Evolutionary conservation across 1,284 basidiomycete species (phyloP), one percentile per base, ranked within the genome.

Genomic region (Rhodotorula sp.): DNA sequence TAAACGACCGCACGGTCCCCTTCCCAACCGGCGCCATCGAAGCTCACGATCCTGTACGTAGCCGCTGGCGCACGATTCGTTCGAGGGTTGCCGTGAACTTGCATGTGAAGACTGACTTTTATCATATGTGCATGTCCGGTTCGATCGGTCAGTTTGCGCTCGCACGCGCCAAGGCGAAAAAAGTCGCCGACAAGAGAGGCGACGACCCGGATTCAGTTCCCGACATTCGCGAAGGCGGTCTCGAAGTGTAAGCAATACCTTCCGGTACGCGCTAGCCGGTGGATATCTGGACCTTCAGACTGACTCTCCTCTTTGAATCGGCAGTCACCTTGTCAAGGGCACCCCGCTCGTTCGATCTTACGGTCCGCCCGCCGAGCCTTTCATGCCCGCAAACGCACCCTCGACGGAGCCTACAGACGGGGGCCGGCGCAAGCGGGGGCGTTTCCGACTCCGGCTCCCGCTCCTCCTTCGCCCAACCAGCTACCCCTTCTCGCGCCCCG

Each of bases 1-100:
- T 81, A 6, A 78, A 79, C 62, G 81, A 82, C 77, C 70, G 83
- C 14, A 92, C 92, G 3, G 93, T 95, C 1, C 91, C 91, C 3
- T 95, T 90, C 76, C 82, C 89, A 14, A 90, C 90, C 2, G 86
- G 90, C 4, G 86, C 87, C 8, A 89, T 93, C 57, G 89, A 90
- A 69, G 78, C 83, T 0, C 79, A 84, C 69, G 90, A 95, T 79
- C 85, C 87, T 17, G 58, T 60, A 18, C 58, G 58, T 48, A 24
- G 6, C 18, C 93, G 93, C 55, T 26, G 30, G 8, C 44, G 48
- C 10, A 10, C 37, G 37, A 42, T 10, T 12, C 14, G 8, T 12
- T 12, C 37, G 8, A 12, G 37, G 37, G 12, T 42, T 12, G 37
- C 37, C 37, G 10, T 42, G 37, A 42, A 20, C 10, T 24, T 20